Conservation (phyloP, 2,329 filamentous ascomycete species). For the Neofusicoccum kwambonambiense region DNA sequence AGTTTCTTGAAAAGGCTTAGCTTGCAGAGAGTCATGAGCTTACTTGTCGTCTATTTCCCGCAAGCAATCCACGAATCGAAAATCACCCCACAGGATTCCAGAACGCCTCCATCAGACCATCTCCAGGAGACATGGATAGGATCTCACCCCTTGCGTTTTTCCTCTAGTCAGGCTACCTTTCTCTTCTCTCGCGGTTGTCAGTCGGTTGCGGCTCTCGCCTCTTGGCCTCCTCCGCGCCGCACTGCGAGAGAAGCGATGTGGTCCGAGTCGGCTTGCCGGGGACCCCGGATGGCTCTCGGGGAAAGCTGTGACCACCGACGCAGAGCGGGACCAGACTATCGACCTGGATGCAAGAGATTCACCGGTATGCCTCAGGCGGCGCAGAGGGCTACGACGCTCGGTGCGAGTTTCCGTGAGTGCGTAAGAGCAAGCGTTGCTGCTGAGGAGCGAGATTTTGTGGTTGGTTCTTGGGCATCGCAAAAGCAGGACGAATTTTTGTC, state of each 20-base stretch:
- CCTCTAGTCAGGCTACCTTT: neutral
- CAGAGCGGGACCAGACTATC: neutral
- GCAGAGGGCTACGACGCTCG: too few relatives aligned
- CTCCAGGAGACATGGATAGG: neutral
- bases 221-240: neutral
- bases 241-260: neutral
- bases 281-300: neutral
- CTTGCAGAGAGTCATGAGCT: neutral
- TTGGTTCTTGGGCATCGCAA: too few relatives aligned
- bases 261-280: neutral
- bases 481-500: too few relatives aligned
- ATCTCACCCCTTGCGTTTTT: neutral
- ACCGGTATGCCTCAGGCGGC: neutral
- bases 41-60: neutral
- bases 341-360: neutral
- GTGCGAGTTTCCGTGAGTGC: too few relatives aligned
- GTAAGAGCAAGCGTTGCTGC: too few relatives aligned
- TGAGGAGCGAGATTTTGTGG: too few relatives aligned
- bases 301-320: neutral
- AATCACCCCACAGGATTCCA: constrained; percentile 13
- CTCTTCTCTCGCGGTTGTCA: constrained; percentile 2
- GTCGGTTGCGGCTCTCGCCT: neutral
- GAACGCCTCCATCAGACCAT: constrained; percentile 10
- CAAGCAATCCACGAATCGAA: neutral
- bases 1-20: neutral